phyloP scores from a whole-genome alignment of 2,329 filamentous ascomycete species.

The Colletotrichum sp. region DNA sequence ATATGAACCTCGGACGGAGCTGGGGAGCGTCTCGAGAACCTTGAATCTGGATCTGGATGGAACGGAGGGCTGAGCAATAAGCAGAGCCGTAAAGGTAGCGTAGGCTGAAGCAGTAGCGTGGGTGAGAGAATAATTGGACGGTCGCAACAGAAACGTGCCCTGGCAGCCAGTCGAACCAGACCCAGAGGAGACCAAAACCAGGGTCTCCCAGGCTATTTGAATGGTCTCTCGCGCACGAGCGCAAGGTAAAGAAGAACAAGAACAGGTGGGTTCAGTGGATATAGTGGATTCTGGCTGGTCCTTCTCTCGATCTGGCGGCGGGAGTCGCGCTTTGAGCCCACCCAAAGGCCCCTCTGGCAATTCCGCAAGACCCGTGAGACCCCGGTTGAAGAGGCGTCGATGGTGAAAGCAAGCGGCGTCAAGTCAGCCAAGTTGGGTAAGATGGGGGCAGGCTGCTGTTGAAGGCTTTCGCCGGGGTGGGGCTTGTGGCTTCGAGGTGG shows the following conservation, averaged over 20 bases:
- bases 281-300: background rate
- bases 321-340: constrained; percentile 5
- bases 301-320: constrained; percentile 9
- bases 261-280: constrained; percentile 6
- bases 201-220: constrained; percentile 15
- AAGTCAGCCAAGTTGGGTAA: background rate
- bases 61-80: background rate
- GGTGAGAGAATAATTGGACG: constrained; percentile 12
- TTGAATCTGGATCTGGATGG: background rate
- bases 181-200: background rate
- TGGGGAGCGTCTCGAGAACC: constrained; percentile 14
- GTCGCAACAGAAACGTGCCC: background rate
- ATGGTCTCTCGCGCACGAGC: background rate
- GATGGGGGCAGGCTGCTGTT: background rate
- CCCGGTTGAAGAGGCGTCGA: constrained; percentile 11
- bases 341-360: constrained; percentile 6
- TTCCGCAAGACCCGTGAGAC: constrained; percentile 11
- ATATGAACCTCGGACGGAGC: constrained; percentile 20
- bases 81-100: background rate
- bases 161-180: background rate
- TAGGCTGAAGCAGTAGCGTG: constrained; percentile 14
- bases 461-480: background rate
- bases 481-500: constrained; percentile 7
- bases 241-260: constrained; percentile 8
- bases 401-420: constrained; percentile 1